Evolutionary conservation across 768 basidiomycete species (phyloP).

Genomic region (Naematelia aurantialba): DNA sequence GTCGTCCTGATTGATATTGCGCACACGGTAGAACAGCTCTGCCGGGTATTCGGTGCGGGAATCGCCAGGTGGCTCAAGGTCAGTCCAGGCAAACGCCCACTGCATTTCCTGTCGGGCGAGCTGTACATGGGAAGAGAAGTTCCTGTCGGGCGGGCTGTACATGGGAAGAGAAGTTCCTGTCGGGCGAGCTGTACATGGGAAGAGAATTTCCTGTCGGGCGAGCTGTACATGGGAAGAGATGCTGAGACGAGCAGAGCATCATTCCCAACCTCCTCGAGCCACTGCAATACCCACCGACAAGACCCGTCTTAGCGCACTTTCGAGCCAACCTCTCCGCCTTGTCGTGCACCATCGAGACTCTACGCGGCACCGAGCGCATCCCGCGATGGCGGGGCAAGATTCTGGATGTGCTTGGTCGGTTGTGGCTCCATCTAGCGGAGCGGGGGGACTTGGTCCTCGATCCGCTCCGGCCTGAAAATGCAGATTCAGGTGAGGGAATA

Average conservation of each 20-base stretch:
- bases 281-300: conserved; percentile 34
- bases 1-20: conserved; percentile 31
- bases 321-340: conserved; percentile 38
- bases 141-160: too few species aligned
- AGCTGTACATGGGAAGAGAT: too few species aligned
- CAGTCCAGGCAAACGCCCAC: conserved; percentile 8
- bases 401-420: conserved; percentile 30
- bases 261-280: conserved; percentile 44
- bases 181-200: too few species aligned
- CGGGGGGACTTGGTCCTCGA: conserved; percentile 1
- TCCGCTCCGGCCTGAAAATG: neutral
- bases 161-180: too few species aligned
- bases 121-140: too few species aligned
- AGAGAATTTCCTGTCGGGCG: too few species aligned
- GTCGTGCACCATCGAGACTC: conserved; percentile 20
- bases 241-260: conserved; percentile 40
- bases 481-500: neutral
- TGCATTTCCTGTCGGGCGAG: too few species aligned
- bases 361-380: conserved; percentile 30
- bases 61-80: conserved; percentile 48
- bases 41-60: conserved; percentile 33
- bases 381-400: conserved; percentile 47
- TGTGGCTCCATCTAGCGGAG: conserved; percentile 28
- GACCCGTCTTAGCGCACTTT: conserved; percentile 28
- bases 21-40: conserved; percentile 31